Base-by-base conservation (phyloP, 306 rosid genomes). In the Begonia loranthoides region DNA sequence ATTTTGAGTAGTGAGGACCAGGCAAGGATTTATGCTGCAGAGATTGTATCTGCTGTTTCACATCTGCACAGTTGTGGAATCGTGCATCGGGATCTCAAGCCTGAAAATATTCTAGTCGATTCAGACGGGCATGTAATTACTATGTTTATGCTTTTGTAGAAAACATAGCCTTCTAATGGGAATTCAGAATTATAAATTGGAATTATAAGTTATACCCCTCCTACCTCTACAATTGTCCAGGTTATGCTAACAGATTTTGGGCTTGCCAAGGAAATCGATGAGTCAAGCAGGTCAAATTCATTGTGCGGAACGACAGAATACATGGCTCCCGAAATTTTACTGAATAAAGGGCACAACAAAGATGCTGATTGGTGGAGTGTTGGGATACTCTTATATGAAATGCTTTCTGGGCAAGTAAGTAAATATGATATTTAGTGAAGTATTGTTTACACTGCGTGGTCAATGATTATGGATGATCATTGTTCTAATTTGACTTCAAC, bases 361-460 rank as follows among this genome's bases (percentile, higher is more conserved):
- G 92, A 85, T 24, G 86, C 94, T 1, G 97, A 90, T 72, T 90
- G 95, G 97, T 90, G 97, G 97, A 90, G 97, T 64, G 71, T 74
- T 4, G 97, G 97, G 51, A 68, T 80, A 45, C 92, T 90, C 48
- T 70, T 90, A 83, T 90, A 59, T 72, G 97, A 90, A 71, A 90
- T 90, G 97, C 78, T 90, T 50, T 69, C 79, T 7, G 97, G 97
- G 59, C 81, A 82, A 94, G 97, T 90, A 79, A 50, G 70, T 51
- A 51, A 48, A 28, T 28, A 5, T 28, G 36, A 28, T 28, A 28
- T 28, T 28, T 28, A 28, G 6, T 28, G 36, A 28, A 28, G 36
- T 28, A 28, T 28, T 28, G 36, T 28, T 28, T 28, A 5, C 6
- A 28, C 9, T 28, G 36, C 36, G 1, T 28, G 36, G 36, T 28